Evolutionary conservation across 768 basidiomycete genomes (phyloP), one percentile per base, ranked within the genome.

Genomic region (Filobasidium floriforme): DNA sequence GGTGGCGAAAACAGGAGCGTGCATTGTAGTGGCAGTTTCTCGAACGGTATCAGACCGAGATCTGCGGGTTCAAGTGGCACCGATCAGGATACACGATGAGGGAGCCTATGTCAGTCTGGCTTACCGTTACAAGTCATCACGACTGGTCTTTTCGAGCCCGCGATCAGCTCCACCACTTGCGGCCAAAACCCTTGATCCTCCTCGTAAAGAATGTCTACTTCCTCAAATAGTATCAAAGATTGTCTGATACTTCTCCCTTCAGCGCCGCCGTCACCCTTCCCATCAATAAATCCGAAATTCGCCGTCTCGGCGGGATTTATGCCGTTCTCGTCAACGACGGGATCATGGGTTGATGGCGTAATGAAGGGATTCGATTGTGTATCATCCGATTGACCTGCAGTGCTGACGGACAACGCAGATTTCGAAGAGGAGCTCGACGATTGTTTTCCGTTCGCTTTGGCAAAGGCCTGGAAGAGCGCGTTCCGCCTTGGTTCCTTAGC

Each of bases 81-180:
- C 1, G 52, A 46, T 4, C 41, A 40, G 41, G 1, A 9, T 7
- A 19, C 29, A 1, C 6, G 7, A 55, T 15, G 44, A 29, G 7
- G 9, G 24, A 61, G 3, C 12, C 12, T 49, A 12, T 49, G 22
- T 49, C 22, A 22, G 22, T 14, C n/a, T 15, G 57, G 41, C 85
- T 77, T 73, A 92, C 94, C 92, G 72, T 93, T 96, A 79, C 96
- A 98, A 62, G 94, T 98, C 80, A 92, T 84, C 60, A 99, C 84
- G 49, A 99, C 88, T 7, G 96, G 94, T 64, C 96, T 82, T 71
- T 85, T 86, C 70, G 90, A 90, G 19, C 88, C 84, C 67, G 84
- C 85, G 74, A 97, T 92, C 67, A 99, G 83, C 64, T 85, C 83
- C 10, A 88, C 82, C 29, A 97, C 84, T 1, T 88, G 84, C 18